Evolutionary conservation across 2,329 filamentous ascomycete species (phyloP).

Genomic region (Chaetomium strumarium): DNA sequence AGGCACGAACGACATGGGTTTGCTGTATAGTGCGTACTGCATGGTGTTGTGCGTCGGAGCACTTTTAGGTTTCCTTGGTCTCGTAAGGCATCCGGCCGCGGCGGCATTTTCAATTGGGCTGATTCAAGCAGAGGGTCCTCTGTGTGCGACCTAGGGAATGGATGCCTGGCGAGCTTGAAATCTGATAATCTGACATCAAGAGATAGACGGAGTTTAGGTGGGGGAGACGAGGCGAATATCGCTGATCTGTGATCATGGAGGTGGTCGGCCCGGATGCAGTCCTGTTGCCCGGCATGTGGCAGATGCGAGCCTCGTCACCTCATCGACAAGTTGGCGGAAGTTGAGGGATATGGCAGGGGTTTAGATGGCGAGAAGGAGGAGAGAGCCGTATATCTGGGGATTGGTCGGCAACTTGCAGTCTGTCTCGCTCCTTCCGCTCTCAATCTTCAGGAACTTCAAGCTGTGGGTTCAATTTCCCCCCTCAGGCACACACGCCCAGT

Average conservation of each 20-base stretch:
- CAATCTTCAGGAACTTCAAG: not conserved
- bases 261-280: slow-evolving; percentile 1
- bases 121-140: too few relatives aligned
- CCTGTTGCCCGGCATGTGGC: slow-evolving; percentile 3
- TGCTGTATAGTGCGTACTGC: not conserved
- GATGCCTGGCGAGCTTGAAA: not conserved
- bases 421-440: not conserved
- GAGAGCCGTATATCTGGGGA: slow-evolving; percentile 7
- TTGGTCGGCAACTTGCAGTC: not conserved
- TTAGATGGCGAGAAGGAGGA: not conserved
- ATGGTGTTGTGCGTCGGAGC: not conserved
- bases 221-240: slow-evolving; percentile 1
- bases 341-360: not conserved
- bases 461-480: not conserved
- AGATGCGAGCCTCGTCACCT: too few relatives aligned
- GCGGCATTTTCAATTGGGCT: not conserved
- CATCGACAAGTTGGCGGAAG: too few relatives aligned
- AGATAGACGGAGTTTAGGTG: not conserved
- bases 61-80: not conserved
- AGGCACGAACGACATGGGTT: not conserved
- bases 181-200: not conserved
- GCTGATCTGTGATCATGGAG: not conserved
- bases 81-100: not conserved
- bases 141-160: not conserved
- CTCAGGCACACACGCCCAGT: too few relatives aligned